These are phyloP conservation scores for Kwoniella pini DNA, from an alignment of 768 basidiomycete genomes.

Conservation along the genomic window DNA sequence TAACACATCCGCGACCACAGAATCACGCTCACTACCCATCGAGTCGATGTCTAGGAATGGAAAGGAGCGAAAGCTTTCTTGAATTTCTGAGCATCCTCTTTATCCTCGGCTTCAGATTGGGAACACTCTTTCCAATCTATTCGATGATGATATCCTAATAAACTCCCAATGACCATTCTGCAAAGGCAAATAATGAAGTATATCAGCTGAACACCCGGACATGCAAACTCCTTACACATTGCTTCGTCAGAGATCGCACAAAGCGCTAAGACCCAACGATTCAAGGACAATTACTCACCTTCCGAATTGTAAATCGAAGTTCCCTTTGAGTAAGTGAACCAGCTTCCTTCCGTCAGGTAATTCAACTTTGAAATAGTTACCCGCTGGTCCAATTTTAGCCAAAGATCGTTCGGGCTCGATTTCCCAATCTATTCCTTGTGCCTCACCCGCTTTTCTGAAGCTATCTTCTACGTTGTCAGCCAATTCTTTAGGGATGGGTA, in stretches of 20 bases:
- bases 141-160: conserved; percentile 75
- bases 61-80: conserved; percentile 72
- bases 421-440: conserved; percentile 73
- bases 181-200: neutral
- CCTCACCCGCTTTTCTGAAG: conserved; percentile 71
- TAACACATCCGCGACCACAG: too few relatives aligned
- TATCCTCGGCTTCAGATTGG: conserved; percentile 81
- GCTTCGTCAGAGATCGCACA: too few relatives aligned
- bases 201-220: too few relatives aligned
- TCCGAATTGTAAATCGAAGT: conserved; percentile 90
- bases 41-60: conserved; percentile 30
- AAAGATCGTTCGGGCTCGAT: conserved; percentile 67
- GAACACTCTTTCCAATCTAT: conserved; percentile 90
- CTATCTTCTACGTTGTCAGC: conserved; percentile 67
- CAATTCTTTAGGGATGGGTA: conserved; percentile 56
- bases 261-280: too few relatives aligned
- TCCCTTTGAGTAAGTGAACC: conserved; percentile 78
- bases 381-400: conserved; percentile 57
- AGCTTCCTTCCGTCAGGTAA: conserved; percentile 80
- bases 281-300: conserved; percentile 75
- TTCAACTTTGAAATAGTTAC: conserved; percentile 87
- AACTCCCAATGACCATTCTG: conserved; percentile 76
- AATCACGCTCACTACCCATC: too few relatives aligned
- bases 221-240: too few relatives aligned
- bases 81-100: conserved; percentile 76